phyloP scores from a whole-genome alignment of 768 basidiomycete genomes.

The Pisolithus microcarpus region DNA sequence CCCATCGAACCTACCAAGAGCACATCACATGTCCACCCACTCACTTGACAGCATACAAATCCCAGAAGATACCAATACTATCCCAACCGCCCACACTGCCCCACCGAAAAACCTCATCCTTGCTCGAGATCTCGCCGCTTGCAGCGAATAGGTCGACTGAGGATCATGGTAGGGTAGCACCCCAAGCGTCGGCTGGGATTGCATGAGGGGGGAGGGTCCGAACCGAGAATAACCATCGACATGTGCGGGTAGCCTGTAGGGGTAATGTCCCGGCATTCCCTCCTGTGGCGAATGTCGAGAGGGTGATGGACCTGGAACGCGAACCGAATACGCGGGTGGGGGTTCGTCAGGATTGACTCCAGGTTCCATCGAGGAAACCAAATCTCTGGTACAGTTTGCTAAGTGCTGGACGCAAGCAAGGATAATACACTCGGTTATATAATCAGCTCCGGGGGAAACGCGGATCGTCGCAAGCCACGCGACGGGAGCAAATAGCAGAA shows the following conservation, averaged over 20 bases:
- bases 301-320: constrained; percentile 6
- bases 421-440: too few relatives aligned
- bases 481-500: too few relatives aligned
- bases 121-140: constrained; percentile 33
- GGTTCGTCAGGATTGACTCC: constrained; percentile 22
- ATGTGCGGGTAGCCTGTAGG: constrained; percentile 8
- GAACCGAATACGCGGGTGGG: constrained; percentile 7
- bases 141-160: constrained; percentile 31
- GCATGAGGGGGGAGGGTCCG: constrained; percentile 37
- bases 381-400: too few relatives aligned
- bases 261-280: constrained; percentile 10
- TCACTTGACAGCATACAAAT: constrained; percentile 10
- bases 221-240: constrained; percentile 12
- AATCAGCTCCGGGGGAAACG: too few relatives aligned
- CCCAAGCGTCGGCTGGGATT: constrained; percentile 29
- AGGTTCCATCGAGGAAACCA: not conserved
- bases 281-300: constrained; percentile 12
- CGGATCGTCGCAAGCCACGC: too few relatives aligned
- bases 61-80: constrained; percentile 25
- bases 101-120: constrained; percentile 39
- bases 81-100: constrained; percentile 30
- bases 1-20: too few relatives aligned
- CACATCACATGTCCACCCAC: too few relatives aligned
- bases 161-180: constrained; percentile 39
- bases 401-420: too few relatives aligned